A percentile compares a stretch with the other conserved stretches of the same genome.
phyloP scores from a whole-genome alignment of 2,329 filamentous ascomycete species.

The Alternaria ethzedia region DNA sequence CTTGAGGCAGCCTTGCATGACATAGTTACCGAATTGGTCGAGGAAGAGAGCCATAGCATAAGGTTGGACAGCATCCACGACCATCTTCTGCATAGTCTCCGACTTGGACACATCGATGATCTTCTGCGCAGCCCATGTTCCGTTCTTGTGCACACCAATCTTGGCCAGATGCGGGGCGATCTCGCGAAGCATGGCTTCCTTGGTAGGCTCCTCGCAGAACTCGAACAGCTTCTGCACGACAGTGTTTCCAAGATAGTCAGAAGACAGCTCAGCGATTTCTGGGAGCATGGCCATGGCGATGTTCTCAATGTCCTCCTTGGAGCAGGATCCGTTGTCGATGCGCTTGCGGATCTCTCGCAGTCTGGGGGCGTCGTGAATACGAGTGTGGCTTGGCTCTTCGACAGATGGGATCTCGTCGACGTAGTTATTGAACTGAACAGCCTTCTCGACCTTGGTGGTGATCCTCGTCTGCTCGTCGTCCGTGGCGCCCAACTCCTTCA shows the following conservation, averaged over 20 bases:
- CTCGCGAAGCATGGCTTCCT: slow-evolving; percentile 87
- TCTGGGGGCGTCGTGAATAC: slow-evolving; percentile 91
- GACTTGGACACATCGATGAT: slow-evolving; percentile 97
- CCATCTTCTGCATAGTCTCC: slow-evolving; percentile 78
- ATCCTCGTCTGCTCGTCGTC: slow-evolving; percentile 80
- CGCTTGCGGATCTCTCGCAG: slow-evolving; percentile 95
- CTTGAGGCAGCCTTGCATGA: slow-evolving; percentile 93
- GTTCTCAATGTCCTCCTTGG: slow-evolving; percentile 85
- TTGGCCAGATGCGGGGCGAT: slow-evolving; percentile 93
- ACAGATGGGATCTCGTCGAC: slow-evolving; percentile 87
- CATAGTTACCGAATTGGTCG: slow-evolving; percentile 98
- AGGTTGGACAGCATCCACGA: slow-evolving; percentile 81
- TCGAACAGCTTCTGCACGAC: slow-evolving; percentile 99
- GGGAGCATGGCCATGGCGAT: slow-evolving; percentile 94
- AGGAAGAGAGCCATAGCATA: slow-evolving; percentile 92
- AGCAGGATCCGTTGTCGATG: slow-evolving; percentile 92
- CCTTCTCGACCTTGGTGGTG: slow-evolving; percentile 73
- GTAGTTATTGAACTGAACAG: slow-evolving; percentile 76
- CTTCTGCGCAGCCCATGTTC: slow-evolving; percentile 98
- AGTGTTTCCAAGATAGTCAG: slow-evolving; percentile 97
- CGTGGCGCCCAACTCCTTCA: slow-evolving; percentile 84
- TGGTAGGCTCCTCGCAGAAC: slow-evolving; percentile 87
- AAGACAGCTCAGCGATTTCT: slow-evolving; percentile 92
- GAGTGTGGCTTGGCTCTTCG: slow-evolving; percentile 84
- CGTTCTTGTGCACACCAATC: slow-evolving; percentile 98